Base-by-base conservation (phyloP, 371 early-diverging fungal species). In the Funneliformis caledonium region DNA sequence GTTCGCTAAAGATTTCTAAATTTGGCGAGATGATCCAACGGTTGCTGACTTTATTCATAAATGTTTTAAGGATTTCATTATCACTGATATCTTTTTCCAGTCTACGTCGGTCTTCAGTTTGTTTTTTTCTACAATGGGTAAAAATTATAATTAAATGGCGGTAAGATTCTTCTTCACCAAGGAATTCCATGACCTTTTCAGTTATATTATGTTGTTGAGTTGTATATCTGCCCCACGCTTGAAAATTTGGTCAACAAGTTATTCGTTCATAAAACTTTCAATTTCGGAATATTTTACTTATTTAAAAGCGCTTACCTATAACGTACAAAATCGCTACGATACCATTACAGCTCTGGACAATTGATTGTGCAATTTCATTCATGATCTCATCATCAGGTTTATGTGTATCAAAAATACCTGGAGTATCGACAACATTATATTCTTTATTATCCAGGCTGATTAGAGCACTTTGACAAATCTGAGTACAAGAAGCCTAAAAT, bases 11-110 rank as follows among this genome's bases (percentile, higher is more conserved):
- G 0, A 50, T 10, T 10, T 73, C 73, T 8, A 52, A 10, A 52
- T 73, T 73, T 4, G 73, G 73, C n/a, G 48, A 14, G 12, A 73
- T 31, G 1, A 52, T 22, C 4, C 31, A 73, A 19, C 73, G 73
- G 31, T 73, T 1, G 8, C 52, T 6, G 31, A 73, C 52, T 16
- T 12, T 16, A 22, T 50, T 52, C 0, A 73, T 4, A 50, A 73
- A 52, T 10, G 0, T 2, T 52, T 73, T 73, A 9, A 19, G n/a
- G 4, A 2, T 16, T 19, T 3, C 4, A 37, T 37, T 37, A 3
- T 1, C 37, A 52, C 4, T 22, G 12, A 73, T 26, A 8, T 7
- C 0, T 0, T 0, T 12, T 42, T 22, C 3, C 6, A 52, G 4
- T 52, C 5, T 31, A 8, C n/a, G 0, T 48, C 16, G 52, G 12